Evolutionary conservation across 2,329 filamentous ascomycete species (phyloP), one percentile per base, ranked within the genome.

Genomic region (Nemania sp.): DNA sequence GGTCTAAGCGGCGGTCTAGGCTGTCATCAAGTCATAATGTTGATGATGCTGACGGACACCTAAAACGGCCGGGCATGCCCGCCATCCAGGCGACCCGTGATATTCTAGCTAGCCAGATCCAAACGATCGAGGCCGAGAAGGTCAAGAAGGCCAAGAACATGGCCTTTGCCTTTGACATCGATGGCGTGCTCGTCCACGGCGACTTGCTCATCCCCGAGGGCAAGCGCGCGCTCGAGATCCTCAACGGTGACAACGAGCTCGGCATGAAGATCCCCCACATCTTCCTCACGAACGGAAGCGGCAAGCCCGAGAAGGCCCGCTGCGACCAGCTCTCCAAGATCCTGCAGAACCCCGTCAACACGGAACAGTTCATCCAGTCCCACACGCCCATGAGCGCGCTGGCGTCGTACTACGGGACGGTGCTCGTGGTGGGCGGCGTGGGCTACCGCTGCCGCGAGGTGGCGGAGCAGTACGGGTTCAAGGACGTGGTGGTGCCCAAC

Each of bases 141-240:
- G 90, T 92, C 18, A 81, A 81, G 32, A 86, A 86, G 66, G 91
- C 90, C 66, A 93, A 93, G 85, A 90, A 93, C 82, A 93, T 93
- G 90, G 90, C 90, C 6, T 94, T 94, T 72, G 92, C 90, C 75
- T 94, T 94, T 72, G 92, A 94, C 79, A 90, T 92, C 67, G 92
- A 93, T 74, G 91, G 91, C 82, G 91, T 93, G 66, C 84, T 93
- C 26, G 90, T 92, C 64, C 90, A 92, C 80, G 90, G 90, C 75
- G 90, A 91, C 80, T 84, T 90, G 66, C 81, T 91, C 66, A 92
- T 93, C 70, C 89, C 89, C 49, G 87, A 92, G 80, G 90, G 89
- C 68, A 83, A 87, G 75, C 85, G 87, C 66, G 88, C 87, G 15
- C 86, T 92, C 45, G 87, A 90, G 78, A 92, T 92, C 78, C 83